Evolutionary conservation across 2,329 filamentous ascomycete species (phyloP).

Genomic region (Camillea tinctor): DNA sequence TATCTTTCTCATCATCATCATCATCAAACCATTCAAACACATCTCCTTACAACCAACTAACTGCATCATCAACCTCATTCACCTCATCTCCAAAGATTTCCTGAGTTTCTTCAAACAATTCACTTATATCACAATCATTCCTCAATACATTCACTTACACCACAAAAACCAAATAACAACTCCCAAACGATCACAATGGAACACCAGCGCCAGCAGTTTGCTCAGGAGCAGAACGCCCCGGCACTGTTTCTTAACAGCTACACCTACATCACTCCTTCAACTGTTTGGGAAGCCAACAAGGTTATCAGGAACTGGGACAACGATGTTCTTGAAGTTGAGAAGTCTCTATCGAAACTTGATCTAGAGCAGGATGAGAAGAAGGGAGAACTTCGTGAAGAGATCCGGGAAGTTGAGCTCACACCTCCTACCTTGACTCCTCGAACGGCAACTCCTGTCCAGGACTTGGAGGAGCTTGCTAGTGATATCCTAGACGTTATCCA

Average conservation of each 20-base stretch:
- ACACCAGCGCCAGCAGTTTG: not conserved
- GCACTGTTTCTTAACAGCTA: not conserved
- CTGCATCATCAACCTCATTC: too few relatives aligned
- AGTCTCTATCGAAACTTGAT: not conserved
- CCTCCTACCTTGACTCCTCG: not conserved
- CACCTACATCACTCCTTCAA: not conserved
- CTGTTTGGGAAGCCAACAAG: not conserved
- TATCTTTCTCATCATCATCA: not conserved
- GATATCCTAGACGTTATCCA: slow-evolving; percentile 3
- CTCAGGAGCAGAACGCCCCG: not conserved
- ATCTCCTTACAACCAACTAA: too few relatives aligned
- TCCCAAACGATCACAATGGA: not conserved
- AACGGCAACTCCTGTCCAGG: not conserved
- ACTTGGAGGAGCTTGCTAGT: not conserved
- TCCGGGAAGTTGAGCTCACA: slow-evolving; percentile 1
- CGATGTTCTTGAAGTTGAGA: not conserved
- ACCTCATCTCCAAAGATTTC: not conserved
- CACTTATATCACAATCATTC: not conserved
- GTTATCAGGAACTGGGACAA: not conserved
- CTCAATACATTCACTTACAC: not conserved
- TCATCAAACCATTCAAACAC: not conserved
- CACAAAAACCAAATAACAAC: too few relatives aligned
- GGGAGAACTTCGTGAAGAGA: not conserved
- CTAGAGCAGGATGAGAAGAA: not conserved
- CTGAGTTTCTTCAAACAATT: not conserved